Evolutionary conservation across 2,329 filamentous ascomycete species (phyloP).

Genomic region (Dactylella cylindrospora): DNA sequence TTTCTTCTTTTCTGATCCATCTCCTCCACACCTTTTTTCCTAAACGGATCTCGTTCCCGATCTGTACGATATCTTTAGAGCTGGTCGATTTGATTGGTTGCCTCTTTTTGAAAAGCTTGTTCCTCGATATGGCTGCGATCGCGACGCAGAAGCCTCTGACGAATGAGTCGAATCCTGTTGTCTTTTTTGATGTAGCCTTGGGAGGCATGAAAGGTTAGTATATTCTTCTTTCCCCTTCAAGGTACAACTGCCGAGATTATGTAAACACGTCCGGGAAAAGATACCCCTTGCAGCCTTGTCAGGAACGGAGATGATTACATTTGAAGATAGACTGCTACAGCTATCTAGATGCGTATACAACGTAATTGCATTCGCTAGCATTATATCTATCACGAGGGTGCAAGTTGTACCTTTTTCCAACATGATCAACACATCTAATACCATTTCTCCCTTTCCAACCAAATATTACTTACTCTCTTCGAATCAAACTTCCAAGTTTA

Average conservation of each 20-base stretch:
- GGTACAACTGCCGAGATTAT: not conserved
- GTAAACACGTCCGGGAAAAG: not conserved
- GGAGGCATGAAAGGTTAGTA: conserved; percentile 62
- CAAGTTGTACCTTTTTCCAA: too few species aligned
- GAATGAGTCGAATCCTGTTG: conserved; percentile 51
- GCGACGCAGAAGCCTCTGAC: conserved; percentile 31
- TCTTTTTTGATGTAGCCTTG: conserved; percentile 77
- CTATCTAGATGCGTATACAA: too few species aligned
- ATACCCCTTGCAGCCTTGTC: not conserved
- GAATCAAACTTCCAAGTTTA: too few species aligned
- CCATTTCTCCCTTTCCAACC: not conserved
- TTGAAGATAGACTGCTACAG: too few species aligned
- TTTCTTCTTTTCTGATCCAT: too few species aligned
- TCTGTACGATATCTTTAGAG: too few species aligned
- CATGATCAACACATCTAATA: conserved; percentile 26
- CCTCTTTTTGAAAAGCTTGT: too few species aligned
- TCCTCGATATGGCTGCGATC: conserved; percentile 35
- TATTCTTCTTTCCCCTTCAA: conserved; percentile 5
- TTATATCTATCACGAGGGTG: conserved; percentile 48
- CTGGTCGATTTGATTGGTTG: too few species aligned
- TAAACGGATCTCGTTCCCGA: too few species aligned
- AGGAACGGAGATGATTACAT: not conserved
- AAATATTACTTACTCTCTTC: too few species aligned
- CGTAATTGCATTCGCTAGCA: conserved; percentile 9
- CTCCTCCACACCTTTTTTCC: too few species aligned